Conservation (phyloP, 2,329 filamentous ascomycete species). For the Colletotrichum sublineola region DNA sequence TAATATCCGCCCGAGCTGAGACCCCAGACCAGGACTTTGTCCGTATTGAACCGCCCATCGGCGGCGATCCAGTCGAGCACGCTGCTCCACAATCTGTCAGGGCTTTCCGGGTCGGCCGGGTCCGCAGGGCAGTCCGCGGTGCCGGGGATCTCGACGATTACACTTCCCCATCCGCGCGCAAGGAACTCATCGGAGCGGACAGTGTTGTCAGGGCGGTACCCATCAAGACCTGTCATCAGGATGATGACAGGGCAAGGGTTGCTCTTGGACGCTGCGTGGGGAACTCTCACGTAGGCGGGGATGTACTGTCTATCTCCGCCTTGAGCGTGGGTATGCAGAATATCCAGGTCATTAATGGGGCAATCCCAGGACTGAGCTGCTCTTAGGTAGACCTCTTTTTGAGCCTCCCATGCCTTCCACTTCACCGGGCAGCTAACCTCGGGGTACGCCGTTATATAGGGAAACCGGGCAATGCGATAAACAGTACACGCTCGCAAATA, state of each 20-base stretch:
- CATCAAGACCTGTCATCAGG: slow-evolving; percentile 72
- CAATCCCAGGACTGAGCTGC: slow-evolving; percentile 66
- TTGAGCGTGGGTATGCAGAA: slow-evolving; percentile 68
- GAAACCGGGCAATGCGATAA: slow-evolving; percentile 81
- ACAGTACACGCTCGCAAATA: slow-evolving; percentile 80
- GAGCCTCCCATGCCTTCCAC: slow-evolving; percentile 73
- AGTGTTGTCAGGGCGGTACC: slow-evolving; percentile 74
- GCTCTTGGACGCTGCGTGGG: slow-evolving; percentile 49
- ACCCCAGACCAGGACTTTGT: slow-evolving; percentile 72
- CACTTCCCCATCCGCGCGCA: slow-evolving; percentile 71
- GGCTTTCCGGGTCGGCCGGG: slow-evolving; percentile 67
- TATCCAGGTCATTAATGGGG: slow-evolving; percentile 72
- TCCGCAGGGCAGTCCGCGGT: slow-evolving; percentile 75
- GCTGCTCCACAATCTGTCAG: slow-evolving; percentile 74
- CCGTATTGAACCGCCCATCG: slow-evolving; percentile 67
- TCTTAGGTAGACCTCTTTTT: slow-evolving; percentile 74
- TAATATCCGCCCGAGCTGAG: slow-evolving; percentile 77
- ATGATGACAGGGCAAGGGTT: slow-evolving; percentile 62
- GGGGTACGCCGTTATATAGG: slow-evolving; percentile 62
- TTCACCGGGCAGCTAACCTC: slow-evolving; percentile 60
- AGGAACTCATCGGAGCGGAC: slow-evolving; percentile 72
- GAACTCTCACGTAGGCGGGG: slow-evolving; percentile 75
- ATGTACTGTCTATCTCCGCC: slow-evolving; percentile 67
- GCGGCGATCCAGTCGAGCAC: slow-evolving; percentile 70
- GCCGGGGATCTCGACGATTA: slow-evolving; percentile 68